Evolutionary conservation across 768 basidiomycete species (phyloP).

Genomic region (Russula virescens): DNA sequence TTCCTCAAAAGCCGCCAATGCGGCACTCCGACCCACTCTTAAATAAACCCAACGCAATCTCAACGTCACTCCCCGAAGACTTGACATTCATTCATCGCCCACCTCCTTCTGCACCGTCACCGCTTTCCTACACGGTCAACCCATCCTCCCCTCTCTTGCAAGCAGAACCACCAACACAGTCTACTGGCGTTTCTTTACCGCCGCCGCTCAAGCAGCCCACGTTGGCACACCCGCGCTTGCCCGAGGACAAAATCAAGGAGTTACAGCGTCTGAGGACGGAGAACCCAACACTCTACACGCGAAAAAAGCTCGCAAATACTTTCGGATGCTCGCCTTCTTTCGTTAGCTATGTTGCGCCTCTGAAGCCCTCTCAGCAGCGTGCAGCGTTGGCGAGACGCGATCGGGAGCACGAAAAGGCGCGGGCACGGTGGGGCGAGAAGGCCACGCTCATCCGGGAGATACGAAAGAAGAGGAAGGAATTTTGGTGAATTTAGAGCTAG

Average conservation of each 20-base stretch:
- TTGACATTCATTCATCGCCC: slow-evolving; percentile 81
- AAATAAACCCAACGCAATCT: slow-evolving; percentile 11
- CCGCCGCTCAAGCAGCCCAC: slow-evolving; percentile 25
- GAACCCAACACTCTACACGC: slow-evolving; percentile 56
- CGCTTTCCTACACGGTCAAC: slow-evolving; percentile 60
- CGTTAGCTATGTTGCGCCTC: slow-evolving; percentile 57
- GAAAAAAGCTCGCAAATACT: slow-evolving; percentile 62
- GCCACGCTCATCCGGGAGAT: slow-evolving; percentile 59
- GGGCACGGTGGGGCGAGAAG: slow-evolving; percentile 66
- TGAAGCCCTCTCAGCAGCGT: slow-evolving; percentile 47
- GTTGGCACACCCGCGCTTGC: slow-evolving; percentile 37
- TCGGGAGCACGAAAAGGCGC: slow-evolving; percentile 39
- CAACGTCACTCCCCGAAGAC: slow-evolving; percentile 32
- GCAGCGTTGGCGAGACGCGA: slow-evolving; percentile 41
- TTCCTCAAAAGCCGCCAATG: slow-evolving; percentile 25
- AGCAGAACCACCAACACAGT: slow-evolving; percentile 28
- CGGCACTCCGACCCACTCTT: slow-evolving; percentile 21
- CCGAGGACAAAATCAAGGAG: slow-evolving; percentile 47
- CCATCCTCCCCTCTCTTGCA: slow-evolving; percentile 69
- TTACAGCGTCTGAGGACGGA: slow-evolving; percentile 52
- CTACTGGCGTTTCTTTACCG: slow-evolving; percentile 26
- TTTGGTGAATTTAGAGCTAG: slow-evolving; percentile 52
- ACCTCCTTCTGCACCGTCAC: slow-evolving; percentile 72
- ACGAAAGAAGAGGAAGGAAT: slow-evolving; percentile 56
- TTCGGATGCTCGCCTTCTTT: slow-evolving; percentile 70